These are phyloP conservation scores for Alnus glutinosa DNA, from an alignment of 306 rosid genomes.

Conservation along the genomic window DNA sequence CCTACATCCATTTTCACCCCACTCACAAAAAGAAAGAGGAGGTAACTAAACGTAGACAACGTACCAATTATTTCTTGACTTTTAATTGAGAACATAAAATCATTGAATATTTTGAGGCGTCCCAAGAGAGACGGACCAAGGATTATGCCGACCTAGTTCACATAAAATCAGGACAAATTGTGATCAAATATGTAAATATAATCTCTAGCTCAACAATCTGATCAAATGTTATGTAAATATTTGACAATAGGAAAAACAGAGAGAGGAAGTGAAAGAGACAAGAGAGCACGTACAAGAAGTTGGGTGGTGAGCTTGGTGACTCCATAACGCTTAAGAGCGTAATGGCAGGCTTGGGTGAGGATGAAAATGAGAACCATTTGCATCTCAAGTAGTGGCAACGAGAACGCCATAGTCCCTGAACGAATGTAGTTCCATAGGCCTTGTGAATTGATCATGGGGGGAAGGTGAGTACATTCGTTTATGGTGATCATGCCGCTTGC, in stretches of 20 bases:
- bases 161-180: too few relatives aligned
- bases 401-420: background rate
- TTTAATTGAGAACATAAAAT: too few relatives aligned
- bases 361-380: conserved; percentile 44
- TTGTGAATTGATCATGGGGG: background rate
- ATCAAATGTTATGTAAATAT: too few relatives aligned
- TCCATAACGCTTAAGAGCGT: conserved; percentile 40
- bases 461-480: background rate
- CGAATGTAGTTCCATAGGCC: background rate
- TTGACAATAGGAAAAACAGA: too few relatives aligned
- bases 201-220: too few relatives aligned
- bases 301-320: conserved; percentile 52
- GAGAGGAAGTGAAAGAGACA: background rate
- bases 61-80: too few relatives aligned
- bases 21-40: conserved; percentile 38
- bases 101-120: background rate
- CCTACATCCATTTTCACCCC: conserved; percentile 63
- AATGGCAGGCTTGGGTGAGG: conserved; percentile 27
- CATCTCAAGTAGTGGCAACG: conserved; percentile 41
- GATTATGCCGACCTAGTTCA: conserved; percentile 44
- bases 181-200: too few relatives aligned
- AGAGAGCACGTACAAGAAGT: conserved; percentile 43
- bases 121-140: conserved; percentile 32
- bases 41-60: conserved; percentile 40
- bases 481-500: background rate